phyloP scores from a whole-genome alignment of 306 rosid genomes.

The Rosa persica region DNA sequence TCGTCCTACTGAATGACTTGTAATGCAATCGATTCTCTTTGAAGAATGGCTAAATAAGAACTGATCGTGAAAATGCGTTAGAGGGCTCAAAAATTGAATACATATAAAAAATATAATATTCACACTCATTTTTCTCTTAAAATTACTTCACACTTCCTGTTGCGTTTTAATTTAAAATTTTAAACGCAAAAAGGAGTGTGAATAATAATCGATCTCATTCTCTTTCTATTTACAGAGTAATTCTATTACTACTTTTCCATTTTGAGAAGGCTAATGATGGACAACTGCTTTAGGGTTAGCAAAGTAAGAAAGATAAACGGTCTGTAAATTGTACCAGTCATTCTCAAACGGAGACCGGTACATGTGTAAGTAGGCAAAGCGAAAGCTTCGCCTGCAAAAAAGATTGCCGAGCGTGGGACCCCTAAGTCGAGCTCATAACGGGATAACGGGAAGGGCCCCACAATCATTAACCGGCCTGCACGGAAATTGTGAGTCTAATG shows the following conservation, averaged over 20 bases:
- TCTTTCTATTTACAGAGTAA: neutral
- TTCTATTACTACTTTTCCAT: neutral
- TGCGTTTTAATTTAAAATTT: too few species aligned
- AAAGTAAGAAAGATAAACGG: neutral
- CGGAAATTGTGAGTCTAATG: slow-evolving; percentile 40
- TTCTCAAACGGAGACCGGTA: neutral
- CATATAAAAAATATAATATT: too few species aligned
- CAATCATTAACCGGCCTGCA: slow-evolving; percentile 36
- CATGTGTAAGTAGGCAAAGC: neutral
- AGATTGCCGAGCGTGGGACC: slow-evolving; percentile 8
- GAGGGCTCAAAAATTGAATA: too few species aligned
- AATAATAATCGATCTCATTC: too few species aligned
- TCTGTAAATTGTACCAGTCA: neutral
- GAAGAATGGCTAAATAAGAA: too few species aligned
- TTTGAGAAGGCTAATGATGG: neutral
- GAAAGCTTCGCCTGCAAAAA: slow-evolving; percentile 22
- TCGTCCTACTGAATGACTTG: too few species aligned
- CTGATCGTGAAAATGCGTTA: too few species aligned
- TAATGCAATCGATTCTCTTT: too few species aligned
- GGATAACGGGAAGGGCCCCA: slow-evolving; percentile 43
- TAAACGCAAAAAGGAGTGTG: too few species aligned
- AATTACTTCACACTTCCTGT: too few species aligned
- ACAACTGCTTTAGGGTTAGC: neutral
- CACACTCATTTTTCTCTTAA: too few species aligned
- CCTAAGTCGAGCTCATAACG: neutral